Conservation (phyloP, 305 asterid species). For the Solanum hybrid region DNA sequence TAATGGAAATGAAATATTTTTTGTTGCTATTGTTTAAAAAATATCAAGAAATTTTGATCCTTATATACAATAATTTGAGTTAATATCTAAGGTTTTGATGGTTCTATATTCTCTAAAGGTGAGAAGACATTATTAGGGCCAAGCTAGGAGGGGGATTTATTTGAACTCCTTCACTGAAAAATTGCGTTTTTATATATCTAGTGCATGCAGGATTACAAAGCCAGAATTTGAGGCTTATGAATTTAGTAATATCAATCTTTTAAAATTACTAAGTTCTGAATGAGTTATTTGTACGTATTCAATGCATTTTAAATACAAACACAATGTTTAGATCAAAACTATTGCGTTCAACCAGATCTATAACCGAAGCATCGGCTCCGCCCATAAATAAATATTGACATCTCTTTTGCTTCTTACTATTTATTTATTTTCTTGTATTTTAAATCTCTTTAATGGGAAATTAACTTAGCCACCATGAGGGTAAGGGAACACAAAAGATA, state of each 20-base stretch:
- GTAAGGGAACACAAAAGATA: not conserved
- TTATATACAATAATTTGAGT: not conserved
- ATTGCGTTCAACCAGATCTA: fast-evolving
- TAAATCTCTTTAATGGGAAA: too few species aligned
- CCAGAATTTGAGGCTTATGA: not conserved
- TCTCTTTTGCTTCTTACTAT: not conserved
- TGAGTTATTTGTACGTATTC: not conserved
- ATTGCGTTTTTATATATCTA: not conserved
- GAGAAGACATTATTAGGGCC: not conserved
- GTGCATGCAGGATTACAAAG: fast-evolving
- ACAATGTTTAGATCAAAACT: not conserved
- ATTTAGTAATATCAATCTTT: not conserved
- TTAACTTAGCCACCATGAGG: not conserved
- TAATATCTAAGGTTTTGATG: not conserved
- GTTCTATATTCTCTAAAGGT: not conserved
- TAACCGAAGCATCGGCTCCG: not conserved
- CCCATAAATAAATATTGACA: not conserved
- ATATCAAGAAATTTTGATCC: not conserved
- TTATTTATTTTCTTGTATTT: not conserved
- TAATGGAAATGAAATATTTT: not conserved
- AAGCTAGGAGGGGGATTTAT: not conserved
- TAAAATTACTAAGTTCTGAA: not conserved
- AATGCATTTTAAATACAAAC: not conserved
- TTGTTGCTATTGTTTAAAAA: not conserved
- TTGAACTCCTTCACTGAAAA: not conserved